Evolutionary conservation across 2,329 filamentous ascomycete species (phyloP).

Genomic region (Fusarium pseudonygamai): DNA sequence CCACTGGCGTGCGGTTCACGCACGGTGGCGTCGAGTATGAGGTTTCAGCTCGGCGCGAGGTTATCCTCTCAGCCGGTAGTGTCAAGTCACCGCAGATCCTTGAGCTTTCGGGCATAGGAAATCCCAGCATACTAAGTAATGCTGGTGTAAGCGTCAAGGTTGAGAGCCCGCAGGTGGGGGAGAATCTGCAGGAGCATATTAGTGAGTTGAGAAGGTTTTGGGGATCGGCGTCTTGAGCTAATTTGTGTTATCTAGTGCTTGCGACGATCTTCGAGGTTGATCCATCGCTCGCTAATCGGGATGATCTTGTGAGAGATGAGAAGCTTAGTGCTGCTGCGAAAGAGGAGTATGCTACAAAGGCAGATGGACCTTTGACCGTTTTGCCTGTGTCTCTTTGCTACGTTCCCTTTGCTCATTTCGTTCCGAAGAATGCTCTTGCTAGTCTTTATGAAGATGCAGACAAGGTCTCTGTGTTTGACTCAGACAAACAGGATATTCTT

Average conservation of each 20-base stretch:
- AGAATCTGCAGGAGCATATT: conserved; percentile 60
- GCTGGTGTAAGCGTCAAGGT: conserved; percentile 52
- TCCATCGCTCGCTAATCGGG: conserved; percentile 50
- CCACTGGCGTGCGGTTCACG: conserved; percentile 48
- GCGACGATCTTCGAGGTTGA: conserved; percentile 58
- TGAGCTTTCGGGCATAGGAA: conserved; percentile 70
- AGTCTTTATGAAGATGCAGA: conserved; percentile 34
- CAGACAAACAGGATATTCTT: conserved; percentile 44
- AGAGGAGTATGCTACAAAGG: conserved; percentile 45
- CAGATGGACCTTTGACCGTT: conserved; percentile 50
- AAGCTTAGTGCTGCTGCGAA: conserved; percentile 44
- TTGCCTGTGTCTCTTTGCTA: conserved; percentile 55
- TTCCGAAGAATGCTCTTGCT: conserved; percentile 39
- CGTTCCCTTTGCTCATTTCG: conserved; percentile 51
- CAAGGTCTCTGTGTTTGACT: conserved; percentile 25
- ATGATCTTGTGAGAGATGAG: conserved; percentile 50
- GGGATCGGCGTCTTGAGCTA: not conserved
- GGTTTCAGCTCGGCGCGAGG: conserved; percentile 58
- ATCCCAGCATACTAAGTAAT: conserved; percentile 47
- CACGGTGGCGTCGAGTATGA: conserved; percentile 49
- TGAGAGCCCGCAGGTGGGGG: conserved; percentile 56
- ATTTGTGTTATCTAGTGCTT: conserved; percentile 48
- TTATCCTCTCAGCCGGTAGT: conserved; percentile 68
- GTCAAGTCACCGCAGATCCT: conserved; percentile 66
- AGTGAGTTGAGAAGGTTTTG: conserved; percentile 30